Evolutionary conservation across 2,329 filamentous ascomycete species (phyloP).

Genomic region (Verticillium zaregamsianum): DNA sequence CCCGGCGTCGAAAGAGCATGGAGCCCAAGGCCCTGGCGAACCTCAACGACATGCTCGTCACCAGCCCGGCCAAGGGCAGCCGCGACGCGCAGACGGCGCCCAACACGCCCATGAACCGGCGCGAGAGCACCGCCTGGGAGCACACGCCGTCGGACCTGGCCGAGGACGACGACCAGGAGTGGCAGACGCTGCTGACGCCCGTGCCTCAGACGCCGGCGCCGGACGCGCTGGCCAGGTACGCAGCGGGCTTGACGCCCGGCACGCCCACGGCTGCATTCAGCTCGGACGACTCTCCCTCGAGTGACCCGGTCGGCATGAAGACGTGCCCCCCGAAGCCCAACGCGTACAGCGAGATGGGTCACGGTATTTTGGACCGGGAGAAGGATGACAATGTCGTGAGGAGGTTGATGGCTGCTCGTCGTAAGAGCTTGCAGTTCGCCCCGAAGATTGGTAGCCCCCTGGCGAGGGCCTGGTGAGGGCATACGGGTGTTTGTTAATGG

Average conservation of each 20-base stretch:
- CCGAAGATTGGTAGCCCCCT: slow-evolving; percentile 72
- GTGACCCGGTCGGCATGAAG: slow-evolving; percentile 37
- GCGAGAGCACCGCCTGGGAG: slow-evolving; percentile 52
- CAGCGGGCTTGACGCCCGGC: slow-evolving; percentile 42
- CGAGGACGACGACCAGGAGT: slow-evolving; percentile 33
- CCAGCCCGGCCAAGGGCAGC: slow-evolving; percentile 27
- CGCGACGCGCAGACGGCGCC: slow-evolving; percentile 31
- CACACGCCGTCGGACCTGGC: slow-evolving; percentile 45
- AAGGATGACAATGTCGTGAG: slow-evolving; percentile 56
- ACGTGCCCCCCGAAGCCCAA: slow-evolving; percentile 52
- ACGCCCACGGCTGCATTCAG: slow-evolving; percentile 33
- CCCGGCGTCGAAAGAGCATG: slow-evolving; percentile 75
- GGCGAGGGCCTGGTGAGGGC: slow-evolving; percentile 46
- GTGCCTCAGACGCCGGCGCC: slow-evolving; percentile 56
- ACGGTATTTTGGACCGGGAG: slow-evolving; percentile 40
- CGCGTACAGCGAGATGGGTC: slow-evolving; percentile 32
- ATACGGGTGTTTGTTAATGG: not conserved
- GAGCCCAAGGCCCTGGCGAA: slow-evolving; percentile 69
- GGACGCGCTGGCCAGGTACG: slow-evolving; percentile 49
- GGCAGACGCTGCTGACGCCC: slow-evolving; percentile 45
- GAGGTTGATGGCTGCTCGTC: slow-evolving; percentile 65
- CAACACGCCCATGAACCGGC: slow-evolving; percentile 45
- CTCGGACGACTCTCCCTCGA: slow-evolving; percentile 27
- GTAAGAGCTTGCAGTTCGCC: slow-evolving; percentile 75
- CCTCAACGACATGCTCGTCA: slow-evolving; percentile 60